Base-by-base conservation (phyloP, 2,329 filamentous ascomycete genomes). In the Didymella glomerata region DNA sequence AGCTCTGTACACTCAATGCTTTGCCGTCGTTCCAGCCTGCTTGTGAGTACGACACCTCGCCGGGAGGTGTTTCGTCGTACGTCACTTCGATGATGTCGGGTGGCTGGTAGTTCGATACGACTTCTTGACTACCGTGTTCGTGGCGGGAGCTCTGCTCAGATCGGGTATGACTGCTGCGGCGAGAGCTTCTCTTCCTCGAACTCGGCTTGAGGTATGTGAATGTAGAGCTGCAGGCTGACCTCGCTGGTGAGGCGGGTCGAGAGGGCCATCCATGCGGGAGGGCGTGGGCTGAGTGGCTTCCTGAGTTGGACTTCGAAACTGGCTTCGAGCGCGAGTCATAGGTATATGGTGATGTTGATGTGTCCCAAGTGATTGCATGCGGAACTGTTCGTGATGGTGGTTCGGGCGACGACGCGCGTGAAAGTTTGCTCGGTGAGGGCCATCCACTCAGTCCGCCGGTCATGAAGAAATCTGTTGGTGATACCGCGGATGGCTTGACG, bases 391-490 rank as follows among this genome's bases (percentile, higher is more conserved):
- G 44, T 10, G 25, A 36, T 36, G 32, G 32, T 36, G 32, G 32
- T 8, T n/a, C 32, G 16, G 16, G 32, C 6, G 18, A 22, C 4
- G 36, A 11, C 2, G 2, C 2, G 4, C 14, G 25, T 4, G 58
- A 46, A 2, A 36, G 22, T 14, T 25, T 11, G 20, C 45, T 38
- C 53, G 46, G 49, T 11, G 61, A 60, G 22, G 61, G 57, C 65
- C 63, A 66, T 2, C 60, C 62, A 18, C 49, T 61, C 30, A 52
- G 49, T 16, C 60, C 65, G 9, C 69, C 68, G 0, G 64, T 70
- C 62, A 70, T 68, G 58, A 70, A 62, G 50, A 70, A 71, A 1
- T 42, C 47, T 1, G 66, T 70, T 7, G 66, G 65, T 8, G 68
- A 57, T 18, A 25, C 52, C 40, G 9, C 20, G 20, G 45, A 22